A percentile compares a stretch with the other conserved stretches of the same genome.
phyloP scores from a whole-genome alignment of 495 filamentous ascomycete genomes.

The Tuber umbilicatum region DNA sequence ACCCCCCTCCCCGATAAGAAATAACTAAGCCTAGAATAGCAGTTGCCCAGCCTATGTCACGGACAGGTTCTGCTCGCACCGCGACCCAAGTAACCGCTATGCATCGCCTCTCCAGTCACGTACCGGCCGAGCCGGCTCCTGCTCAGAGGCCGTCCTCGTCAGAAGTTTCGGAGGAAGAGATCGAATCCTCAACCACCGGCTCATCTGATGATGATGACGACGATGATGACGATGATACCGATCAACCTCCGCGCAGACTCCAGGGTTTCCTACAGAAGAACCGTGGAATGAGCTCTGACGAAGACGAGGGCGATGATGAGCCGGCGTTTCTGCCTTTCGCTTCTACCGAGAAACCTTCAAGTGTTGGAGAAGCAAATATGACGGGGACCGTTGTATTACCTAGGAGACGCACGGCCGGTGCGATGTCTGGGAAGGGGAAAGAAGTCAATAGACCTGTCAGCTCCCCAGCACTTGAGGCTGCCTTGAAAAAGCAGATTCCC shows the following conservation, averaged over 20 bases:
- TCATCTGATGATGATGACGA: conserved; percentile 41
- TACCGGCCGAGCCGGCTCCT: conserved; percentile 37
- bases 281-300: conserved; percentile 46
- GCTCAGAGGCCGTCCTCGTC: conserved; percentile 25
- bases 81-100: conserved; percentile 8
- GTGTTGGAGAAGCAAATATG: conserved; percentile 21
- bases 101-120: conserved; percentile 27
- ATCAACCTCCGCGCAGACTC: conserved; percentile 40
- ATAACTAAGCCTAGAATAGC: conserved; percentile 21
- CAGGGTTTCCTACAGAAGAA: conserved; percentile 39
- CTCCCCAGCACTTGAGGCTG: conserved; percentile 19
- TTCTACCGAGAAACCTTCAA: conserved; percentile 18
- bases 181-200: conserved; percentile 46
- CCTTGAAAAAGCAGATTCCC: not conserved
- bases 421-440: conserved; percentile 28
- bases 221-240: conserved; percentile 33
- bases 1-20: not conserved
- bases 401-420: conserved; percentile 14
- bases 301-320: conserved; percentile 55
- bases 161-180: conserved; percentile 28
- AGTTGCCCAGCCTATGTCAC: conserved; percentile 37
- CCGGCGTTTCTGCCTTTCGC: conserved; percentile 70
- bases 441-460: conserved; percentile 17
- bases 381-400: conserved; percentile 25
- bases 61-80: conserved; percentile 32